Evolutionary conservation across 768 basidiomycete genomes (phyloP), one percentile per base, ranked within the genome.

Genomic region (Pleurotus ostreatus): DNA sequence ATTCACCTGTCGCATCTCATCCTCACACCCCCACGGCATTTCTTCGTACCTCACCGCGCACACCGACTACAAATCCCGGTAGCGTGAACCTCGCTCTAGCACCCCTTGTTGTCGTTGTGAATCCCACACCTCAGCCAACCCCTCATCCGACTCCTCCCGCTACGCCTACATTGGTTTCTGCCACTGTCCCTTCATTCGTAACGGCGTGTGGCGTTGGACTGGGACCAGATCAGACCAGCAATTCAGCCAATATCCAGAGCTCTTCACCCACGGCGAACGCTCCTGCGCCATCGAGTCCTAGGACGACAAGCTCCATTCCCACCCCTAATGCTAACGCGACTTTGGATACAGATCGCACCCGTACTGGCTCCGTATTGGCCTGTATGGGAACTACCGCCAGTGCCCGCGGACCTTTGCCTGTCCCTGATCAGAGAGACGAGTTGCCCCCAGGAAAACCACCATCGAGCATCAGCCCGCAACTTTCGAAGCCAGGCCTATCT

Each of bases 141-240:
- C 86, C 86, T 0, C 86, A 88, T 66, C 89, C 88, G 1, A 92
- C 90, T 1, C 89, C 90, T 5, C 90, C 89, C 2, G 78, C 83
- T 1, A 88, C 88, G 1, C 89, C 87, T 7, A 65, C 76, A 49
- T 62, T 78, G n/a, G 43, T 55, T 37, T 55, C 62, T 46, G 49
- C 57, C 5, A 49, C 18, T 15, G 34, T 15, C 13, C 23, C 55
- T 13, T 8, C 54, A 25, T 55, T 46, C 16, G 43, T 46, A 15
- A 46, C 20, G 41, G 16, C 45, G 13, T 45, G 44, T 38, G 52
- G 38, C 20, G 53, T 49, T 12, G 46, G 44, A 23, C 22, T 39
- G 46, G 46, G 41, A 46, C 52, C 37, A 22, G 15, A 26, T 16
- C 25, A 34, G n/a, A n/a, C 25, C n/a, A 34, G 37, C 12, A 34